Evolutionary conservation across 164 flowering plant species (phyloP).

Genomic region (Annona squamosa): DNA sequence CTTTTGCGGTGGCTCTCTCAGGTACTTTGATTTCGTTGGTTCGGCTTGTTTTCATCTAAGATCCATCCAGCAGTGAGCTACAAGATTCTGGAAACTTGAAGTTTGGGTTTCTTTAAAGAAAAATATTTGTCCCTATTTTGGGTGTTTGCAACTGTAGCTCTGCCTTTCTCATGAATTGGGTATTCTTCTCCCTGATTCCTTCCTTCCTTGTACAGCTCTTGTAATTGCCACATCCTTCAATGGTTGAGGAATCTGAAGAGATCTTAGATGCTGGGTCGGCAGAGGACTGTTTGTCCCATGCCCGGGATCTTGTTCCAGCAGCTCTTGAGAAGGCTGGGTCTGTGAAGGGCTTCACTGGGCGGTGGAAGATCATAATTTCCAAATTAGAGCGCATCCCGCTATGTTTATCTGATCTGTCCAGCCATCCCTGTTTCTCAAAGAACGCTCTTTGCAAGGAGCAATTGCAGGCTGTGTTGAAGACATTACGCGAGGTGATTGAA

Average conservation of each 20-base stretch:
- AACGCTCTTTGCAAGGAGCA: slow-evolving; percentile 81
- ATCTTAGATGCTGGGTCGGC: slow-evolving; percentile 26
- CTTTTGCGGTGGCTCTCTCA: background rate
- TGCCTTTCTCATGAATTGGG: slow-evolving; percentile 11
- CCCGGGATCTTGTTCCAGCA: slow-evolving; percentile 59
- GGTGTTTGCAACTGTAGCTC: slow-evolving; percentile 48
- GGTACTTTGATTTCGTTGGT: slow-evolving; percentile 24
- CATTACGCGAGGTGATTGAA: slow-evolving; percentile 46
- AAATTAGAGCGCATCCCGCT: slow-evolving; percentile 71
- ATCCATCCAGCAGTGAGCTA: slow-evolving; percentile 31
- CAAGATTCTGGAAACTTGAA: slow-evolving; percentile 39
- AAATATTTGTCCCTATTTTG: slow-evolving; percentile 7
- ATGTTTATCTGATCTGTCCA: slow-evolving; percentile 66
- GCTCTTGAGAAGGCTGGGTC: slow-evolving; percentile 52
- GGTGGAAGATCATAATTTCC: slow-evolving; percentile 77
- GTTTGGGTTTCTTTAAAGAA: slow-evolving; percentile 8
- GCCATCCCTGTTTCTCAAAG: slow-evolving; percentile 90
- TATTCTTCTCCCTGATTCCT: slow-evolving; percentile 4
- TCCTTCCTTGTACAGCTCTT: slow-evolving; percentile 6
- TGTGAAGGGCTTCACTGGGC: slow-evolving; percentile 58
- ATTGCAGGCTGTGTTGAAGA: slow-evolving; percentile 63
- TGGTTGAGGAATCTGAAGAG: slow-evolving; percentile 49
- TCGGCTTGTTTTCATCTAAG: slow-evolving; percentile 11
- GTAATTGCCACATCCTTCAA: slow-evolving; percentile 21
- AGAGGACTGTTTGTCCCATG: slow-evolving; percentile 51